A percentile compares a stretch with the other conserved stretches of the same genome.
Evolutionary conservation across 371 early-diverging fungal genomes (phyloP).

Genomic region (Globomyces sp.): DNA sequence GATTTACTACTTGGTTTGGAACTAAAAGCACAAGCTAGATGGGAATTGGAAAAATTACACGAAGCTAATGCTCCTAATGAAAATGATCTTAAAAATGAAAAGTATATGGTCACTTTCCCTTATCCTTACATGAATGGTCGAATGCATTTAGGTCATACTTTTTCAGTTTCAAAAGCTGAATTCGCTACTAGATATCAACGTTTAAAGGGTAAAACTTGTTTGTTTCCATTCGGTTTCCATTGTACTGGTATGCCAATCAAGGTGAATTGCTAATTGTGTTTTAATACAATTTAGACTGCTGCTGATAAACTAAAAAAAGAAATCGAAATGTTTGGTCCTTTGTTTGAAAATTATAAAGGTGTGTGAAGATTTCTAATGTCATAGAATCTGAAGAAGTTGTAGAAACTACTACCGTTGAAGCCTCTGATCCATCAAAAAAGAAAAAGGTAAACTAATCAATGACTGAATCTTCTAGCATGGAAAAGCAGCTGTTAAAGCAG

Average conservation of each 20-base stretch:
- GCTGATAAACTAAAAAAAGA: constrained; percentile 98
- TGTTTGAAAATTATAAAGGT: constrained; percentile 62
- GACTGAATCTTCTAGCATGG: constrained; percentile 49
- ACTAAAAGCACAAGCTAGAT: constrained; percentile 69
- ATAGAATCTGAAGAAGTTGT: constrained; percentile 20
- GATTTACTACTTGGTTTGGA: constrained; percentile 60
- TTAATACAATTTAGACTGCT: constrained; percentile 67
- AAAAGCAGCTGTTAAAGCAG: constrained; percentile 88
- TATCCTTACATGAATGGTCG: constrained; percentile 97
- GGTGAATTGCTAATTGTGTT: constrained; percentile 41
- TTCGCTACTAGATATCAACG: constrained; percentile 94
- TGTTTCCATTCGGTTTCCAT: constrained; percentile 99
- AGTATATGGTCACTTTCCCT: constrained; percentile 97
- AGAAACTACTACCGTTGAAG: constrained; percentile 16
- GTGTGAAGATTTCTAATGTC: too few species aligned
- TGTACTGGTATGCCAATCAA: constrained; percentile 99
- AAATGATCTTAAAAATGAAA: constrained; percentile 42
- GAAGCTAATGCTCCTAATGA: constrained; percentile 83
- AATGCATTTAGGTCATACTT: constrained; percentile 99
- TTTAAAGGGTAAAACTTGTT: constrained; percentile 90
- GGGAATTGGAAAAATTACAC: constrained; percentile 77
- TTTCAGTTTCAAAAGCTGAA: constrained; percentile 97
- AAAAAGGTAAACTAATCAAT: constrained; percentile 43
- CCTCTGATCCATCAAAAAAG: constrained; percentile 56
- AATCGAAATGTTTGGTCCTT: constrained; percentile 87